Base-by-base conservation (phyloP, 768 basidiomycete genomes). In the Russula earlei region DNA sequence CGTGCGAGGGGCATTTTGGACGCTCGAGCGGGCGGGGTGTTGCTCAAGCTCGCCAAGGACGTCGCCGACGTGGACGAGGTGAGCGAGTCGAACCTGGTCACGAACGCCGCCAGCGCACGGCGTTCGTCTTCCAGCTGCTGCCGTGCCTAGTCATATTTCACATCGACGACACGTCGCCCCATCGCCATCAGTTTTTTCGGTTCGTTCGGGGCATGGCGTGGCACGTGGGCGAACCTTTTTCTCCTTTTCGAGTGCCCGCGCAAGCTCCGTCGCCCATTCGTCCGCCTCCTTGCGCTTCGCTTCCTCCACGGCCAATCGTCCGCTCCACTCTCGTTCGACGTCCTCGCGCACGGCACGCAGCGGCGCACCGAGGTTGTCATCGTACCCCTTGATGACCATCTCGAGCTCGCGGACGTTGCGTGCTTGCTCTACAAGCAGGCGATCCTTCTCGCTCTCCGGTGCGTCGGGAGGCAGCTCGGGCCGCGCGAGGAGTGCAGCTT, bases 361-460 rank as follows among this genome's bases (percentile, higher is more conserved):
- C 5, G 84, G 84, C 63, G 84, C 82, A 8, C 83, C 85, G 17
- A 83, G 73, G 64, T 85, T 87, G 50, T 84, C 80, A 63, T 89
- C 85, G 63, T 87, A 86, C 3, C 84, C 84, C 22, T 73, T 73
- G 10, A 87, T 77, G 29, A 81, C 77, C 44, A 81, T 78, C 66
- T 92, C 90, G 17, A 94, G 77, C 65, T 88, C 90, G 44, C 80
- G 75, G 49, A 95, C 86, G 25, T 82, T 83, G 68, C 83, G 81
- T 43, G 75, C 76, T 65, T 92, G 85, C 27, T 89, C 85, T 2
- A 75, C 73, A 22, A 92, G 83, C 57, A 86, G 61, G 67, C 76
- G 78, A 62, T 92, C 86, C 67, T 92, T 90, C 58, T 87, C 85
- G 20, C 73, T 72, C 54, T 85, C 84, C 0, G 85, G 75, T 24